phyloP scores from a whole-genome alignment of 345 rosid genomes.

The Hibiscus trionum region DNA sequence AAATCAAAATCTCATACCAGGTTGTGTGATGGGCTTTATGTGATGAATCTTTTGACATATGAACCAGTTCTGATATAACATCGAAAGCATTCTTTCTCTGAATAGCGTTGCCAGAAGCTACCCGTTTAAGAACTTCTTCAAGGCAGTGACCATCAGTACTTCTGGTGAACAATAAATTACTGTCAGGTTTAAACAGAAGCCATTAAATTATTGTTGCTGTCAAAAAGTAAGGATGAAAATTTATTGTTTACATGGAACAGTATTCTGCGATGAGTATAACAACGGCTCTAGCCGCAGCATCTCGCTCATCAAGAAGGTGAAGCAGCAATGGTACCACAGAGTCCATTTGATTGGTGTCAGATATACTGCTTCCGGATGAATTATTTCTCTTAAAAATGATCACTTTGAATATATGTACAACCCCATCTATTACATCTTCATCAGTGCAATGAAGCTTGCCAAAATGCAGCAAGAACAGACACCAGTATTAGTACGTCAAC shows the following conservation, averaged over 20 bases:
- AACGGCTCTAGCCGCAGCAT: constrained; percentile 72
- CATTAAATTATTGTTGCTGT: not conserved
- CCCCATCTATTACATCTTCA: constrained; percentile 61
- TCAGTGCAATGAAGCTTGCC: constrained; percentile 62
- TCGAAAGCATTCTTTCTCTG: constrained; percentile 77
- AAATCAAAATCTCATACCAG: constrained; percentile 39
- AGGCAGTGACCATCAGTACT: constrained; percentile 46
- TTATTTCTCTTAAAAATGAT: constrained; percentile 44
- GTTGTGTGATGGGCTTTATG: constrained; percentile 37
- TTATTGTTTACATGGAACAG: constrained; percentile 49
- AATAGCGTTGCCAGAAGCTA: constrained; percentile 49
- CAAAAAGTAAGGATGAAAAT: constrained; percentile 8
- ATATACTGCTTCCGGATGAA: constrained; percentile 35
- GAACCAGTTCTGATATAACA: constrained; percentile 56
- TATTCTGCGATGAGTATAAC: constrained; percentile 67
- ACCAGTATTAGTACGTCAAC: constrained; percentile 11
- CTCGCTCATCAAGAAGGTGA: constrained; percentile 79
- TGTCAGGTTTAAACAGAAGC: constrained; percentile 23
- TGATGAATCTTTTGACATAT: constrained; percentile 31
- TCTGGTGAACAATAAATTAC: constrained; percentile 38
- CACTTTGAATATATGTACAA: constrained; percentile 56
- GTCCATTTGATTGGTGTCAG: constrained; percentile 40
- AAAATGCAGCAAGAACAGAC: constrained; percentile 10
- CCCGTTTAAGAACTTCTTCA: constrained; percentile 56
- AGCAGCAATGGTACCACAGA: constrained; percentile 36